phyloP scores from a whole-genome alignment of 495 filamentous ascomycete genomes.

The Aspergillus indologenus region DNA sequence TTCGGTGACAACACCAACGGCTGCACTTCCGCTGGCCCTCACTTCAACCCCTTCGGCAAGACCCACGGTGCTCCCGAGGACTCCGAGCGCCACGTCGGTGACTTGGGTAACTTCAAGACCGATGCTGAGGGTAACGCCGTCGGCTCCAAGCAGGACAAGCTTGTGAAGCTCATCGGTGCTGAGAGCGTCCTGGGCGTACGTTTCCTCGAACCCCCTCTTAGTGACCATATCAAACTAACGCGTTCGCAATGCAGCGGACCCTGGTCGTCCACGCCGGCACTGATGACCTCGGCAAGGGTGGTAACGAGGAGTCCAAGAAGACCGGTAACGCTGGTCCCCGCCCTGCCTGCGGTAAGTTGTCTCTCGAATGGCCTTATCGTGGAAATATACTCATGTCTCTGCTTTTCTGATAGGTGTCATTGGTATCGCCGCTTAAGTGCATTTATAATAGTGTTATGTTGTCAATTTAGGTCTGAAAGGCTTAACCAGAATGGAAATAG shows the following conservation, averaged over 20 bases:
- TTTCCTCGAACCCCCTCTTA: constrained; percentile 12
- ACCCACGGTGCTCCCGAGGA: constrained; percentile 85
- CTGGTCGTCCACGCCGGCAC: constrained; percentile 92
- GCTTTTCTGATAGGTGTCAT: constrained; percentile 65
- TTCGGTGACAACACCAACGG: constrained; percentile 99
- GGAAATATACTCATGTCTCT: neutral
- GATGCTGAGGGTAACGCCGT: constrained; percentile 84
- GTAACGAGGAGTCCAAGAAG: constrained; percentile 89
- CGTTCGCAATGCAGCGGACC: constrained; percentile 63
- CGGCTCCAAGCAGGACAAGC: constrained; percentile 69
- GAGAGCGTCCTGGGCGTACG: constrained; percentile 93
- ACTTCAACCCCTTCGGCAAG: constrained; percentile 96
- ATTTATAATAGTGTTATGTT: constrained; percentile 14
- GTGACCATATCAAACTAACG: constrained; percentile 3
- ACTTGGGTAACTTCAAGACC: constrained; percentile 94
- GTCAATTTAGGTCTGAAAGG: constrained; percentile 13
- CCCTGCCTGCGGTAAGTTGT: constrained; percentile 80
- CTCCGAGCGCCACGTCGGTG: constrained; percentile 86
- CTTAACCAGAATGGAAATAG: constrained; percentile 11
- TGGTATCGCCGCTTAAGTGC: constrained; percentile 65
- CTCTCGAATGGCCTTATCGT: neutral
- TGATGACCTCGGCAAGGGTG: constrained; percentile 91
- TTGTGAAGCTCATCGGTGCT: constrained; percentile 91
- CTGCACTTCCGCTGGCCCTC: constrained; percentile 94
- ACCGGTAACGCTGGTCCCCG: constrained; percentile 92